phyloP scores from a whole-genome alignment of 129 eudicot species.

The Apium graveolens region DNA sequence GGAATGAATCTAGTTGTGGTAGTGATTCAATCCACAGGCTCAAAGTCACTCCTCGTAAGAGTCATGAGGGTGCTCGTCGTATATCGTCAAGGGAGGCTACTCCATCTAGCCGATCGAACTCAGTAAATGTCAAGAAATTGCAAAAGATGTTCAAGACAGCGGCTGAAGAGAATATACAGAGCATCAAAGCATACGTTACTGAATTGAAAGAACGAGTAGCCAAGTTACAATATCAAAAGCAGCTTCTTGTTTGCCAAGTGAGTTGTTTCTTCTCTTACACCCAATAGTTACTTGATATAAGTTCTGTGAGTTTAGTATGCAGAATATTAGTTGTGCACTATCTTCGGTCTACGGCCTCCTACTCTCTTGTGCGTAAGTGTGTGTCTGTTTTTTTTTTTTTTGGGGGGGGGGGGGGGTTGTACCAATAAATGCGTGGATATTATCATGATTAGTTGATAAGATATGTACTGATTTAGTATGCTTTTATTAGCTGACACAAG shows the following conservation, averaged over 20 bases:
- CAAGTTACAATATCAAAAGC: conserved; percentile 95
- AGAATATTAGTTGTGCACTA: neutral
- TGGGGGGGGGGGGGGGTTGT: neutral
- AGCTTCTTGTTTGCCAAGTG: conserved; percentile 95
- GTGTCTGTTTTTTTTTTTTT: too few relatives aligned
- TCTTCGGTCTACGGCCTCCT: neutral
- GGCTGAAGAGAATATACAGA: conserved; percentile 78
- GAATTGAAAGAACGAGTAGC: conserved; percentile 93
- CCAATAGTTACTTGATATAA: neutral
- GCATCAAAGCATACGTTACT: conserved; percentile 80
- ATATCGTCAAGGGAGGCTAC: conserved; percentile 11
- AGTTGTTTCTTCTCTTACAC: conserved; percentile 6
- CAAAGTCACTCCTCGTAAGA: conserved; percentile 30
- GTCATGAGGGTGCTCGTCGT: conserved; percentile 15
- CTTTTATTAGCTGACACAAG: neutral
- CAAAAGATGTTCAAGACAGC: conserved; percentile 89
- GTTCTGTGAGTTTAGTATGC: neutral
- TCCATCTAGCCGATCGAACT: conserved; percentile 39
- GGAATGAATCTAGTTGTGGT: conserved; percentile 14
- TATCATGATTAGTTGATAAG: neutral
- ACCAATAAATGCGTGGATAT: neutral
- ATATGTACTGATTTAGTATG: neutral
- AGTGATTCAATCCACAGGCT: conserved; percentile 21
- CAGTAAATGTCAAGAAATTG: conserved; percentile 65
- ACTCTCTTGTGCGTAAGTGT: neutral